phyloP scores from a whole-genome alignment of 1,284 basidiomycete species.

The Inonotus hispidus region DNA sequence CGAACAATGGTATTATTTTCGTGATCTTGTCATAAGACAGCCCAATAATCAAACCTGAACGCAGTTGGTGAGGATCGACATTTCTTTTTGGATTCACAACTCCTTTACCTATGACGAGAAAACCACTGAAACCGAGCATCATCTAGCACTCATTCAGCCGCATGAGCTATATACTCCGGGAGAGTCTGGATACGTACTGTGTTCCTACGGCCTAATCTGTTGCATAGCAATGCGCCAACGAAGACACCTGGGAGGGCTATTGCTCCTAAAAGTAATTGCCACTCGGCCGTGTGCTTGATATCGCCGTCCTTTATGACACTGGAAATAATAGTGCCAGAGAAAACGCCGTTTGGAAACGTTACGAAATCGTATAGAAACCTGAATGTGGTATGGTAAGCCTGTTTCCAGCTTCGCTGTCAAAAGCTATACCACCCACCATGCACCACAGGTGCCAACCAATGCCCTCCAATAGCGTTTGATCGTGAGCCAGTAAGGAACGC shows the following conservation, averaged over 20 bases:
- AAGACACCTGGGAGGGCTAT: conserved; percentile 65
- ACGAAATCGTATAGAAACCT: conserved; percentile 77
- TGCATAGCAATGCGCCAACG: conserved; percentile 58
- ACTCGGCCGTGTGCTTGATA: conserved; percentile 60
- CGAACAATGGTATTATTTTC: conserved; percentile 58
- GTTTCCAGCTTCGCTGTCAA: background rate
- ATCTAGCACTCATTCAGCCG: conserved; percentile 37
- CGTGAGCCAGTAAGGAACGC: conserved; percentile 59
- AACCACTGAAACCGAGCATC: conserved; percentile 72
- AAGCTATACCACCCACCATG: conserved; percentile 41
- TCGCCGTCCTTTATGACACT: conserved; percentile 49
- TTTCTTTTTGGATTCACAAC: background rate
- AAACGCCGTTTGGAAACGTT: conserved; percentile 70
- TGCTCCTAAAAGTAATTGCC: conserved; percentile 62
- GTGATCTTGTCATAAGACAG: conserved; percentile 63
- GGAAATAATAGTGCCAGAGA: conserved; percentile 60
- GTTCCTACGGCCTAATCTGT: conserved; percentile 56
- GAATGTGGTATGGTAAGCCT: background rate
- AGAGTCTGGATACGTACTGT: conserved; percentile 37
- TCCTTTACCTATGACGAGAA: conserved; percentile 58
- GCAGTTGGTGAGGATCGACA: background rate
- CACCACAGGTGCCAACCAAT: conserved; percentile 65
- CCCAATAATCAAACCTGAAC: conserved; percentile 56
- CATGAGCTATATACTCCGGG: background rate
- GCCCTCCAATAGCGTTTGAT: conserved; percentile 65